Conservation (phyloP, 1,284 basidiomycete genomes). For the Peniophora sp. region DNA sequence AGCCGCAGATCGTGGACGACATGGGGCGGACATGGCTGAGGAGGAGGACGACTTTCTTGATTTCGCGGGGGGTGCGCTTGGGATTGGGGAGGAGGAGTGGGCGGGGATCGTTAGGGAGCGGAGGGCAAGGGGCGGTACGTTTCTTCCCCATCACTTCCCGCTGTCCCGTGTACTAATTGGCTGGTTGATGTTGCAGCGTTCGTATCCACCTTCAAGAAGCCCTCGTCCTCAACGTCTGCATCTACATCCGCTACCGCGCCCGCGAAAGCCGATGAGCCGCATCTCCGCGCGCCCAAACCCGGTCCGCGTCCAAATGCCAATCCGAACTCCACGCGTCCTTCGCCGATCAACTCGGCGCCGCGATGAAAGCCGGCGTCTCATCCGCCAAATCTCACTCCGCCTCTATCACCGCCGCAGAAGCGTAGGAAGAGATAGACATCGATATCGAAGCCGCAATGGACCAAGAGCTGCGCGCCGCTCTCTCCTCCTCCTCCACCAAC, state of each 20-base stretch:
- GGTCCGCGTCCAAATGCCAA: constrained; percentile 39
- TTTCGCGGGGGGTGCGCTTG: constrained; percentile 85
- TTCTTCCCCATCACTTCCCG: constrained; percentile 7
- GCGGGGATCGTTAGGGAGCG: constrained; percentile 72
- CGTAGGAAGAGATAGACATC: constrained; percentile 42
- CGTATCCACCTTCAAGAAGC: constrained; percentile 36
- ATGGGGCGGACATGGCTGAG: constrained; percentile 84
- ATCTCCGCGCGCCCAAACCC: constrained; percentile 15
- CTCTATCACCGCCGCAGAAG: constrained; percentile 15
- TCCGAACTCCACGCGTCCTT: too few species aligned
- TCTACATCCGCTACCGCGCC: background rate
- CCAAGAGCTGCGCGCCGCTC: constrained; percentile 63
- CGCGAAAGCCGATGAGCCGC: background rate
- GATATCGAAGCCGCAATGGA: constrained; percentile 81
- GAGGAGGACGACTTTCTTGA: constrained; percentile 90
- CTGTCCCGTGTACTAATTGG: constrained; percentile 2
- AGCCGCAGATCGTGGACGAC: constrained; percentile 68
- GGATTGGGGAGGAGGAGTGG: constrained; percentile 83
- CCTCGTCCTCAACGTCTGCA: background rate
- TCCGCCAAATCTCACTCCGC: too few species aligned
- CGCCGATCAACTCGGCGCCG: too few species aligned
- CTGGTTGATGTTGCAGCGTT: constrained; percentile 42
- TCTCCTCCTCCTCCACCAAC: too few species aligned
- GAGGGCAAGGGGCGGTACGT: constrained; percentile 64
- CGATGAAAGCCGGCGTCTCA: too few species aligned